phyloP scores from a whole-genome alignment of 116 monocot species.

The Phalaenopsis hybrid region DNA sequence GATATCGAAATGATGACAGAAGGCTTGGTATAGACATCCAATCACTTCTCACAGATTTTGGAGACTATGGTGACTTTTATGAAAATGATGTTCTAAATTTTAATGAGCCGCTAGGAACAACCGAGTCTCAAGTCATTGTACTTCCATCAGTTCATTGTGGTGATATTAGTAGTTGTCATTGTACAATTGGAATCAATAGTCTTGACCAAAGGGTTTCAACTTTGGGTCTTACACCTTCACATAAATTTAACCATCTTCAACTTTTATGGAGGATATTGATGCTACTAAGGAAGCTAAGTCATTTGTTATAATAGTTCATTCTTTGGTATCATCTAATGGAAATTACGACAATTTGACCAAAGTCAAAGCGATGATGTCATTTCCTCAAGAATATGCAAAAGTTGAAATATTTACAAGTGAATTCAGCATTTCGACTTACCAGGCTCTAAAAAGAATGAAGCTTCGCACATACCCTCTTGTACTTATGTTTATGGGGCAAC shows the following conservation, averaged over 20 bases:
- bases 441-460: slow-evolving; percentile 58
- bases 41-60: slow-evolving; percentile 65
- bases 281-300: slow-evolving; percentile 32
- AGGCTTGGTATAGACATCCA: slow-evolving; percentile 57
- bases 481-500: slow-evolving; percentile 50
- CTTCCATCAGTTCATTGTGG: slow-evolving; percentile 49
- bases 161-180: slow-evolving; percentile 50
- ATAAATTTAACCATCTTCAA: slow-evolving; percentile 30
- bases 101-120: slow-evolving; percentile 95
- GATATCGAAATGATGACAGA: slow-evolving; percentile 57
- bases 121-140: slow-evolving; percentile 58
- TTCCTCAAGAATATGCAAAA: slow-evolving; percentile 87
- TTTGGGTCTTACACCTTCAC: slow-evolving; percentile 43
- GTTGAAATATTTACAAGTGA: slow-evolving; percentile 57
- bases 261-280: slow-evolving; percentile 40
- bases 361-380: slow-evolving; percentile 78
- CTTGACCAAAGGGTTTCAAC: slow-evolving; percentile 56
- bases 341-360: slow-evolving; percentile 60
- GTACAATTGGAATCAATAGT: slow-evolving; percentile 31
- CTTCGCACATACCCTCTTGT: slow-evolving; percentile 29
- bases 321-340: slow-evolving; percentile 30
- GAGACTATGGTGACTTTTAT: slow-evolving; percentile 89
- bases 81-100: slow-evolving; percentile 64
- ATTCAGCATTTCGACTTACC: slow-evolving; percentile 45
- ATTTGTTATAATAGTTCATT: slow-evolving; percentile 17